A percentile compares a stretch with the other conserved stretches of the same genome.
phyloP scores from a whole-genome alignment of 495 filamentous ascomycete species.

The Lasiosphaeria ovina region DNA sequence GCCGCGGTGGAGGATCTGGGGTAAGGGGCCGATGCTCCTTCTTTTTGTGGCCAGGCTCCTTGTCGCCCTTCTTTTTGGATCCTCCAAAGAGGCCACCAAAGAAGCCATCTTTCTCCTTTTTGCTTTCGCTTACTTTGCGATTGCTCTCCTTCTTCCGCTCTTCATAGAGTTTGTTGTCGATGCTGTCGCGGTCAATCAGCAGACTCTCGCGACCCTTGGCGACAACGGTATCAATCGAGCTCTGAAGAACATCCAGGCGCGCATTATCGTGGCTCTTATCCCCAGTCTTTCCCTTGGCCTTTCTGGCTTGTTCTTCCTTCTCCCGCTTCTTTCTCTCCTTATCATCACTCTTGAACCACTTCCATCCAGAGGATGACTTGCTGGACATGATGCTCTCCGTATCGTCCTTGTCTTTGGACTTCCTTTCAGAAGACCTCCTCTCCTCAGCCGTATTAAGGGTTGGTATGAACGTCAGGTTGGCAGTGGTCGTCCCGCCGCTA shows the following conservation, averaged over 20 bases:
- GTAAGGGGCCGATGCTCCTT: slow-evolving; percentile 71
- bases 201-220: slow-evolving; percentile 77
- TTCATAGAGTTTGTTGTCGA: slow-evolving; percentile 72
- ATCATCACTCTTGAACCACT: slow-evolving; percentile 50
- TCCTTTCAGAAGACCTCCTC: slow-evolving; percentile 57
- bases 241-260: slow-evolving; percentile 76
- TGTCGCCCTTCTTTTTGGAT: slow-evolving; percentile 70
- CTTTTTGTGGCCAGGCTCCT: slow-evolving; percentile 65
- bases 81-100: slow-evolving; percentile 91
- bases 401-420: slow-evolving; percentile 57
- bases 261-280: slow-evolving; percentile 70
- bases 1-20: slow-evolving; percentile 71
- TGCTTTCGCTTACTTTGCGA: slow-evolving; percentile 71
- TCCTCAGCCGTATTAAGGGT: slow-evolving; percentile 65
- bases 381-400: slow-evolving; percentile 44
- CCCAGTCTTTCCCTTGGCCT: slow-evolving; percentile 52
- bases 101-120: slow-evolving; percentile 82
- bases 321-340: slow-evolving; percentile 50
- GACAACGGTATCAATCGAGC: slow-evolving; percentile 64
- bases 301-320: slow-evolving; percentile 53
- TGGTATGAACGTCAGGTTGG: slow-evolving; percentile 80
- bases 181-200: slow-evolving; percentile 70
- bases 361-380: slow-evolving; percentile 89
- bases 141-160: slow-evolving; percentile 79
- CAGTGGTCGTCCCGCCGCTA: slow-evolving; percentile 64